A percentile compares a stretch with the other conserved stretches of the same genome.
These are phyloP conservation scores for Dalechampia spathulata DNA, from an alignment of 441 rosid genomes.

Conservation along the genomic window DNA sequence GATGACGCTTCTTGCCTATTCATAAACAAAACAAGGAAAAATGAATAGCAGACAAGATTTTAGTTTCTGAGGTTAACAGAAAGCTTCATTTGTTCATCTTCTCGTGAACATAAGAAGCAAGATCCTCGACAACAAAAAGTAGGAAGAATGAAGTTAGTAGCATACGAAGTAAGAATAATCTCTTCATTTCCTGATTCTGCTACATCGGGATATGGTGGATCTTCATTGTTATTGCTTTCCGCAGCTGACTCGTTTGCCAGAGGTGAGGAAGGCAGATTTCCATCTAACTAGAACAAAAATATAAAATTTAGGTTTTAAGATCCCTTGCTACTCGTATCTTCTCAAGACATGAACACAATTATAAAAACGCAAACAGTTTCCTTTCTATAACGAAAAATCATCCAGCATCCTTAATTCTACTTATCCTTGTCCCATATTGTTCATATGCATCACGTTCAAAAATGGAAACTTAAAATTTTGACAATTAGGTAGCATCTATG, in stretches of 20 bases:
- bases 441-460: background rate
- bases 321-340: no score
- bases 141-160: constrained; percentile 1
- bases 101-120: background rate
- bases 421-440: background rate
- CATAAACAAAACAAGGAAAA: constrained; percentile 11
- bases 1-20: constrained; percentile 43
- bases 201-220: constrained; percentile 16
- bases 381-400: background rate
- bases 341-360: background rate
- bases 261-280: constrained; percentile 18
- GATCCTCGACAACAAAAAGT: background rate
- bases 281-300: constrained; percentile 23
- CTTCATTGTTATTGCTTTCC: constrained; percentile 19
- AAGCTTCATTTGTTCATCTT: background rate
- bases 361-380: background rate
- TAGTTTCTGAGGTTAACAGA: background rate
- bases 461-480: background rate
- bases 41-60: background rate
- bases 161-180: constrained; percentile 32
- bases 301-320: constrained; percentile 6
- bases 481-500: background rate
- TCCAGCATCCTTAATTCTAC: background rate
- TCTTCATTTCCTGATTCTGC: constrained; percentile 23
- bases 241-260: constrained; percentile 24